Conservation (phyloP, 164 flowering plant genomes). For the Magnolia sinica region DNA sequence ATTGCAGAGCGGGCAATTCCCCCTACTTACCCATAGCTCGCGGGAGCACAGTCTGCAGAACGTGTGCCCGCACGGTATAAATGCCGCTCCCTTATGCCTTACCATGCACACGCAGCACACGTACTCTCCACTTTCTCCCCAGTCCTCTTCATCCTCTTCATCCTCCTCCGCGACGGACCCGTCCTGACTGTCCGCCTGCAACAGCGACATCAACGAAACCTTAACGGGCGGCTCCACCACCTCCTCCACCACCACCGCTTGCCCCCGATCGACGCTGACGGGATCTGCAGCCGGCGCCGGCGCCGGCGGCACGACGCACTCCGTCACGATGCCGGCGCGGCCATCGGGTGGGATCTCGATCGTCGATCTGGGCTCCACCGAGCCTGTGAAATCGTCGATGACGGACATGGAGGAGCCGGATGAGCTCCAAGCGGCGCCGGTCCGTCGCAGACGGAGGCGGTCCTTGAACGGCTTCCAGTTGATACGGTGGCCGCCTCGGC, state of each 20-base stretch:
- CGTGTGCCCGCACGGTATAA: conserved; percentile 92
- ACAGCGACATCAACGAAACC: conserved; percentile 80
- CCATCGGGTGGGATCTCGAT: background rate
- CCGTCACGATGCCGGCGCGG: background rate
- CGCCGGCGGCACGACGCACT: background rate
- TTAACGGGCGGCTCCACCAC: conserved; percentile 28
- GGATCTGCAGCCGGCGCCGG: background rate
- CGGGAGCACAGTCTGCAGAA: conserved; percentile 83
- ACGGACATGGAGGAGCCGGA: conserved; percentile 23
- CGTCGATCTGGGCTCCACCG: background rate
- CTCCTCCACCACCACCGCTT: conserved; percentile 10
- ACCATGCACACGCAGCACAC: conserved; percentile 94
- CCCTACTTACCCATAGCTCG: conserved; percentile 72
- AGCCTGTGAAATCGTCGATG: background rate
- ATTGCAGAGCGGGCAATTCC: conserved; percentile 86
- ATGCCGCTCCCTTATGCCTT: conserved; percentile 81
- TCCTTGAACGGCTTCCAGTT: conserved; percentile 62
- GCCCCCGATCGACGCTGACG: background rate
- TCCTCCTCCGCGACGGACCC: conserved; percentile 16
- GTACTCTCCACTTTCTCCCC: conserved; percentile 20
- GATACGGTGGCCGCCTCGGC: conserved; percentile 18
- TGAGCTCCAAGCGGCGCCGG: conserved; percentile 43
- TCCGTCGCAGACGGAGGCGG: conserved; percentile 48
- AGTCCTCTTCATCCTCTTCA: conserved; percentile 31
- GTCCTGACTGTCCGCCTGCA: conserved; percentile 54